A percentile compares a stretch with the other conserved stretches of the same genome.
These are phyloP conservation scores for Ilyonectria sp. DNA, from an alignment of 2,329 filamentous ascomycete species.

Conservation along the genomic window DNA sequence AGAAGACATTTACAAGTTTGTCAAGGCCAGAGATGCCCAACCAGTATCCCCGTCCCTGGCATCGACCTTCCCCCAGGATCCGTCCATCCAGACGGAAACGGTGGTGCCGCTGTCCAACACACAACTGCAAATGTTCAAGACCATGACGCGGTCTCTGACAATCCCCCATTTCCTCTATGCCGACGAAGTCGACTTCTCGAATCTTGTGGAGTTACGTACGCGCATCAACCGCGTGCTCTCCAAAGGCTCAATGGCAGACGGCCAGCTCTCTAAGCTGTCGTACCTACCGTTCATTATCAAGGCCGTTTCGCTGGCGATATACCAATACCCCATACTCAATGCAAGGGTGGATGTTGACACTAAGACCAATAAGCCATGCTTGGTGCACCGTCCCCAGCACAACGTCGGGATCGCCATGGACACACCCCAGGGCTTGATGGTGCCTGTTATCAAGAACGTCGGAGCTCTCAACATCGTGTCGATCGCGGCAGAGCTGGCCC, in stretches of 20 bases:
- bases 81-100: slow-evolving; percentile 76
- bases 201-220: slow-evolving; percentile 79
- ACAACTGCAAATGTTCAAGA: slow-evolving; percentile 96
- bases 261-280: slow-evolving; percentile 77
- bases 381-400: slow-evolving; percentile 87
- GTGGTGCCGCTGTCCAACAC: slow-evolving; percentile 80
- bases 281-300: slow-evolving; percentile 97
- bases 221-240: slow-evolving; percentile 79
- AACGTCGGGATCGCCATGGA: slow-evolving; percentile 98
- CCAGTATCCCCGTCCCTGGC: slow-evolving; percentile 44
- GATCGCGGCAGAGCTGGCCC: slow-evolving; percentile 82
- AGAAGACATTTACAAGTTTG: slow-evolving; percentile 87
- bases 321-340: slow-evolving; percentile 89
- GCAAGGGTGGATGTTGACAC: slow-evolving; percentile 79
- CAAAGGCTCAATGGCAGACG: slow-evolving; percentile 60
- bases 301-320: slow-evolving; percentile 88
- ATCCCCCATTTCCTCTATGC: slow-evolving; percentile 98
- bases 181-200: slow-evolving; percentile 87
- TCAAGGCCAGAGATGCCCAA: slow-evolving; percentile 66
- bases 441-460: slow-evolving; percentile 92
- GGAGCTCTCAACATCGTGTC: slow-evolving; percentile 81
- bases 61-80: slow-evolving; percentile 39
- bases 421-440: slow-evolving; percentile 87
- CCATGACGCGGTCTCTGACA: slow-evolving; percentile 90
- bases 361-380: slow-evolving; percentile 75